Percentiles rank a stretch among this genome's conserved stretches.
Conservation (phyloP, 2,329 filamentous ascomycete genomes). For the Aureobasidium melanogenum region DNA sequence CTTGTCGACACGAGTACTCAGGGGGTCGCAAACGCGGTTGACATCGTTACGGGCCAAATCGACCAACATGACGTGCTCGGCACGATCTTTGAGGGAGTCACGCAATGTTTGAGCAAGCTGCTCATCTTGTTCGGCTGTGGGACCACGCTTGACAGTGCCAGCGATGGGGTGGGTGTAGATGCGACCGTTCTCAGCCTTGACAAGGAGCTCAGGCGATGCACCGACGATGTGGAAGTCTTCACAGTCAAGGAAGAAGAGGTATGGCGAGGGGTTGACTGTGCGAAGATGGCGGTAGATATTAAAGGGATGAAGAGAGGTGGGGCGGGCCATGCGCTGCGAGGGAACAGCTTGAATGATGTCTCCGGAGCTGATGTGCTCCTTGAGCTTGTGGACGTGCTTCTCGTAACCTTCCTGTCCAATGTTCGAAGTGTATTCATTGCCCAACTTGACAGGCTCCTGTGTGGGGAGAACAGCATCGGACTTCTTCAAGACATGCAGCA, state of each 20-base stretch:
- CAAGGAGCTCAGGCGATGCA: constrained; percentile 86
- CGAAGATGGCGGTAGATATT: constrained; percentile 95
- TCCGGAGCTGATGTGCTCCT: constrained; percentile 81
- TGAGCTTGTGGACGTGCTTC: constrained; percentile 73
- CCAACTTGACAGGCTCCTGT: constrained; percentile 62
- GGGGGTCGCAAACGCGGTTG: constrained; percentile 87
- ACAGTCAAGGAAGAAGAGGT: constrained; percentile 94
- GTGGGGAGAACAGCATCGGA: constrained; percentile 56
- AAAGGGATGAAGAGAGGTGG: constrained; percentile 88
- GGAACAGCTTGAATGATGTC: constrained; percentile 98
- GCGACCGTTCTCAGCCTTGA: constrained; percentile 77
- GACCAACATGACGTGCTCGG: constrained; percentile 95
- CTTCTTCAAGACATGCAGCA: constrained; percentile 63
- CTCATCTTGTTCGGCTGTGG: constrained; percentile 72
- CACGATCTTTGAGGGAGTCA: constrained; percentile 78
- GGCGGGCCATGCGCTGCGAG: constrained; percentile 83
- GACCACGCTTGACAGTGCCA: constrained; percentile 83
- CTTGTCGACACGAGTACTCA: constrained; percentile 81
- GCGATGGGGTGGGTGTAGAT: constrained; percentile 97
- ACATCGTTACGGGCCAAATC: constrained; percentile 94
- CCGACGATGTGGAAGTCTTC: constrained; percentile 89
- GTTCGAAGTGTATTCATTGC: constrained; percentile 82
- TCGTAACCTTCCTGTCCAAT: constrained; percentile 86
- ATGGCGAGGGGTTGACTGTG: constrained; percentile 95
- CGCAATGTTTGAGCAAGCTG: constrained; percentile 67